Evolutionary conservation across 2,329 filamentous ascomycete genomes (phyloP), one percentile per base, ranked within the genome.

Genomic region (Alternaria sp.): DNA sequence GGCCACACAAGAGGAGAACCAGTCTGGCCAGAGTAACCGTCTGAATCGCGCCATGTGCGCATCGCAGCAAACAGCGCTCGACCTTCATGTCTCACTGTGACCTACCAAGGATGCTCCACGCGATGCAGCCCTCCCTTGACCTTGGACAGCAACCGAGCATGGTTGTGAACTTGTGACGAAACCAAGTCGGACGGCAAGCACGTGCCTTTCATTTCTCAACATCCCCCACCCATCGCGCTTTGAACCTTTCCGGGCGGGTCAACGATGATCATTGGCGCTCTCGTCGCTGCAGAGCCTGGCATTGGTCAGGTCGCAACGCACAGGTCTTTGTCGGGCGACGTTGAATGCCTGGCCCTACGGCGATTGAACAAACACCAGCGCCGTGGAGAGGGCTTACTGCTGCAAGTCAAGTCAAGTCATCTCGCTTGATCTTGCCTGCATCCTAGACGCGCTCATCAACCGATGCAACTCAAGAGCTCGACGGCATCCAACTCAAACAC

Each of bases 271-370:
- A 58, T 34, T 68, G 36, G 54, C 36, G 21, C 23, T 33, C 36
- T 50, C 36, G 51, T 51, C 45, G 33, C 40, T 41, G 51, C 39
- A 50, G 49, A 29, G 26, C 46, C 41, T 37, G 34, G 58, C 54
- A 70, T 71, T 71, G 70, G 70, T 44, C 63, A 71, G 66, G 71
- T 71, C 63, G 68, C 66, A 70, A 54, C 55, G 62, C 63, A 64
- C 58, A 56, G 60, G 37, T 62, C 55, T 63, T 63, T 51, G 50
- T 54, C 58, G 49, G 53, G 53, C 42, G 53, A 48, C 46, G 51
- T 56, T 45, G 54, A 57, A 28, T 42, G 56, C 51, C 62, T 62
- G 51, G 56, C 54, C 51, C 60, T 46, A 56, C 48, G 58, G 33
- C 56, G 57, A 54, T 66, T 41, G 53, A 66, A 44, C 33, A 50